Percentiles rank a stretch among this genome's conserved stretches.
Conservation (phyloP, 164 flowering plant species). For the Macadamia tetraphylla region DNA sequence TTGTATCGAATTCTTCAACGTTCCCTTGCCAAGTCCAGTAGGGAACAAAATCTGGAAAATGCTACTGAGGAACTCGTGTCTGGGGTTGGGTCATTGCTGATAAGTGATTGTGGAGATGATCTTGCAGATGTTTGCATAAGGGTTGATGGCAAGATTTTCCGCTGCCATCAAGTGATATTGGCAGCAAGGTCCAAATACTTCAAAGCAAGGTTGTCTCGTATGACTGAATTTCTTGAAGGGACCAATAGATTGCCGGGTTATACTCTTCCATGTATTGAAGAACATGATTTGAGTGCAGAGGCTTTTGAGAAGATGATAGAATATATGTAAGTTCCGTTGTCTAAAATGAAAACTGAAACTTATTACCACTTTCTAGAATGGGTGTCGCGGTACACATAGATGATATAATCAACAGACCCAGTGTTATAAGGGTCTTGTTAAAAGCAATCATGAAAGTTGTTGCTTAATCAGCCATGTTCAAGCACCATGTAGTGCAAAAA, state of each 20-base stretch:
- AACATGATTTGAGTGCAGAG: slow-evolving; percentile 75
- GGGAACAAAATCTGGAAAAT: slow-evolving; percentile 22
- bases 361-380: neutral
- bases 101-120: slow-evolving; percentile 41
- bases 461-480: neutral
- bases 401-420: neutral
- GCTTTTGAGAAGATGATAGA: slow-evolving; percentile 94
- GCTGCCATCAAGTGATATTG: slow-evolving; percentile 90
- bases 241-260: slow-evolving; percentile 33
- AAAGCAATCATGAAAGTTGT: neutral
- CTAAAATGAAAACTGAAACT: neutral
- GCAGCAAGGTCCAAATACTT: slow-evolving; percentile 95
- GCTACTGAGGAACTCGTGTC: slow-evolving; percentile 24
- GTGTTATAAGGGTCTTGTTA: neutral
- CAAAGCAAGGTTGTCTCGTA: slow-evolving; percentile 73
- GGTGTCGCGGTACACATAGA: neutral
- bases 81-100: slow-evolving; percentile 22
- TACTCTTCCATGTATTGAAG: slow-evolving; percentile 72
- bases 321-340: slow-evolving; percentile 62
- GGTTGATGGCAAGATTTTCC: slow-evolving; percentile 60
- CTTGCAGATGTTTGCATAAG: slow-evolving; percentile 84
- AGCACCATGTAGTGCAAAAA: neutral
- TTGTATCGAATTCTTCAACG: slow-evolving; percentile 53
- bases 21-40: slow-evolving; percentile 45
- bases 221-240: slow-evolving; percentile 69